Percentiles rank a stretch among this genome's conserved stretches.
phyloP scores from a whole-genome alignment of 2,329 filamentous ascomycete genomes.

The Talaromyces atroroseus region DNA sequence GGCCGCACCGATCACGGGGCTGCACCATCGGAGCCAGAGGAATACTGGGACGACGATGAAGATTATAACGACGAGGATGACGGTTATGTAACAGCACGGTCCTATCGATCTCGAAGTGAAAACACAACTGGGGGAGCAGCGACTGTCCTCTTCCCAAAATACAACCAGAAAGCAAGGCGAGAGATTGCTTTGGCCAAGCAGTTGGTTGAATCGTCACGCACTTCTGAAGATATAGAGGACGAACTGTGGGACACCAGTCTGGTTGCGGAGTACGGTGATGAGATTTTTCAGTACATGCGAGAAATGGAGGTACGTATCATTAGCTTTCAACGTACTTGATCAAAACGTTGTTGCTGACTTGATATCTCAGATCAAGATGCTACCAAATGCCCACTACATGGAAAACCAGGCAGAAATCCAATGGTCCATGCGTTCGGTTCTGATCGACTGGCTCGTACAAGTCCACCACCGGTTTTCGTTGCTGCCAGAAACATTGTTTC shows the following conservation, averaged over 20 bases:
- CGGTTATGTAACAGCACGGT: slow-evolving; percentile 69
- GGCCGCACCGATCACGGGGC: slow-evolving; percentile 20
- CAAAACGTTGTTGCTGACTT: slow-evolving; percentile 18
- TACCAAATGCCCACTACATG: slow-evolving; percentile 93
- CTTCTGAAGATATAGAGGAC: slow-evolving; percentile 73
- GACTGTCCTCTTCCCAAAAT: slow-evolving; percentile 65
- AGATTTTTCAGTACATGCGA: slow-evolving; percentile 91
- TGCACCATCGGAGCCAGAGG: slow-evolving; percentile 53
- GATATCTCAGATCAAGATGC: slow-evolving; percentile 60
- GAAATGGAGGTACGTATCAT: slow-evolving; percentile 65
- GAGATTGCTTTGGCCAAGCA: slow-evolving; percentile 66
- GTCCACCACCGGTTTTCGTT: slow-evolving; percentile 89
- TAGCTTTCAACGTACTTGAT: not conserved
- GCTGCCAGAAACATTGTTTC: slow-evolving; percentile 88
- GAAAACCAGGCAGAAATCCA: slow-evolving; percentile 94
- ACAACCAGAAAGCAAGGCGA: slow-evolving; percentile 61
- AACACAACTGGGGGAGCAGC: slow-evolving; percentile 63
- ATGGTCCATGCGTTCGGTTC: slow-evolving; percentile 95
- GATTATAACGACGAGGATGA: slow-evolving; percentile 70
- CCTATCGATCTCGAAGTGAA: slow-evolving; percentile 68
- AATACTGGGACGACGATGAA: slow-evolving; percentile 72
- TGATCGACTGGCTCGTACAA: slow-evolving; percentile 98
- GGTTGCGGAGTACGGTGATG: slow-evolving; percentile 93
- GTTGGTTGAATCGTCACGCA: slow-evolving; percentile 61
- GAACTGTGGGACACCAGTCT: slow-evolving; percentile 92